A percentile compares a stretch with the other conserved stretches of the same genome.
phyloP scores from a whole-genome alignment of 352 stramenopile species.

The Phytophthora citrophthora region DNA sequence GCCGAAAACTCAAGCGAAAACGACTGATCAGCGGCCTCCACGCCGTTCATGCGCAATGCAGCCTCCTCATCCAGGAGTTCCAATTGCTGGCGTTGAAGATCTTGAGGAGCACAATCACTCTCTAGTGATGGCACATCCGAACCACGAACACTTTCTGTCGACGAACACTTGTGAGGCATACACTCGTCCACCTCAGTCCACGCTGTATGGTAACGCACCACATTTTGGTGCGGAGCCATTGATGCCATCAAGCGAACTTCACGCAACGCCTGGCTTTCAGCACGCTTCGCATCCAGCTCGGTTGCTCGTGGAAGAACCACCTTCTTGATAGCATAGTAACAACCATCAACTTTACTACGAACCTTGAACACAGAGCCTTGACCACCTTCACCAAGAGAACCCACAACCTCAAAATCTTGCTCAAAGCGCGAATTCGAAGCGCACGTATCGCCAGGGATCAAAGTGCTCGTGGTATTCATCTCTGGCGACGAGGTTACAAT shows the following conservation, averaged over 20 bases:
- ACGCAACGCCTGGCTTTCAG: conserved; percentile 66
- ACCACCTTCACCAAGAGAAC: conserved; percentile 68
- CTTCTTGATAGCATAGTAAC: conserved; percentile 83
- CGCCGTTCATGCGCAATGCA: conserved; percentile 21
- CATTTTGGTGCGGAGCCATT: conserved; percentile 72
- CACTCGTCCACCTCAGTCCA: conserved; percentile 71
- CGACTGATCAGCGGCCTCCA: conserved; percentile 43
- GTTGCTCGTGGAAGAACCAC: conserved; percentile 57
- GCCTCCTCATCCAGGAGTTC: conserved; percentile 41
- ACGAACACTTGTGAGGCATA: conserved; percentile 32
- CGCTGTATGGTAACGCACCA: conserved; percentile 83
- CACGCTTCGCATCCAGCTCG: conserved; percentile 42
- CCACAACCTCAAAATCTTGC: conserved; percentile 77
- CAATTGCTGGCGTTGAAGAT: conserved; percentile 37
- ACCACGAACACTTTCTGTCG: conserved; percentile 43
- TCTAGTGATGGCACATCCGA: conserved; percentile 41
- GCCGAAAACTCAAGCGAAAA: conserved; percentile 65
- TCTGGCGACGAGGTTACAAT: conserved; percentile 26
- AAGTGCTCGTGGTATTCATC: conserved; percentile 1
- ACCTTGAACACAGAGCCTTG: conserved; percentile 83
- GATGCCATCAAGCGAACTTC: conserved; percentile 82
- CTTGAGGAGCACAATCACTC: conserved; percentile 20
- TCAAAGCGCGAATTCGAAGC: conserved; percentile 56
- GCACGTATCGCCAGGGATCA: not conserved
- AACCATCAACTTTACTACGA: conserved; percentile 72